Percentiles rank a stretch among this genome's conserved stretches.
phyloP scores from a whole-genome alignment of 164 flowering plant genomes.

The Santalum album region DNA sequence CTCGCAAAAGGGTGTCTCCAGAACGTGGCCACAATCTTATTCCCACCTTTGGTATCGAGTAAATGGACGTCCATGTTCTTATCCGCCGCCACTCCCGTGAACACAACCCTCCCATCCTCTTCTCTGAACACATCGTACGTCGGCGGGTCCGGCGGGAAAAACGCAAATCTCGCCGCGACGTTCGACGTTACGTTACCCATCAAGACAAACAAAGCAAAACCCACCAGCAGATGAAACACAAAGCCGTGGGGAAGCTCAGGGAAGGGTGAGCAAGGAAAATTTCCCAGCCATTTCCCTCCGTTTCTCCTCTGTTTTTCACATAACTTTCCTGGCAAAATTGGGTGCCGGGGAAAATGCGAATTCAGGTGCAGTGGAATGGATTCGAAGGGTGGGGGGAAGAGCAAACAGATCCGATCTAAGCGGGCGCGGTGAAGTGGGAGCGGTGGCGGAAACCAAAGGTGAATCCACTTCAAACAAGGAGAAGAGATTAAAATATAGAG shows the following conservation, averaged over 20 bases:
- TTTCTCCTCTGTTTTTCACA: too few species aligned
- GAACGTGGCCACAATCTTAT: conserved; percentile 75
- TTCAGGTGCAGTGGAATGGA: too few species aligned
- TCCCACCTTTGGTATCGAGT: conserved; percentile 70
- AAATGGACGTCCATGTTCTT: conserved; percentile 69
- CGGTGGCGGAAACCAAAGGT: too few species aligned
- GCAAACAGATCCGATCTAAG: conserved; percentile 50
- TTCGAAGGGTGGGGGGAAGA: conserved; percentile 13
- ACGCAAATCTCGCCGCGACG: conserved; percentile 87
- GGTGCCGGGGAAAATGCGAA: too few species aligned
- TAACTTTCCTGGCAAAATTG: too few species aligned
- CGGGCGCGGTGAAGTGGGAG: conserved; percentile 31
- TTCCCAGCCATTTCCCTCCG: conserved; percentile 3
- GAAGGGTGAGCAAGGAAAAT: neutral
- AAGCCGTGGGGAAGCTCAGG: too few species aligned
- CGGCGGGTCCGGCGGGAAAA: conserved; percentile 95
- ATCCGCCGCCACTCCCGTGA: conserved; percentile 63
- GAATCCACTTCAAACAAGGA: too few species aligned
- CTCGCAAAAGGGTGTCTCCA: conserved; percentile 85
- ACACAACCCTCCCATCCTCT: conserved; percentile 35
- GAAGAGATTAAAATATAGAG: too few species aligned
- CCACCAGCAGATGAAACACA: too few species aligned
- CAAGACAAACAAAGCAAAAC: too few species aligned
- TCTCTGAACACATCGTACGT: conserved; percentile 68
- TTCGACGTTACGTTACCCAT: conserved; percentile 88